Percentiles rank a stretch among this genome's conserved stretches.
phyloP scores from a whole-genome alignment of 495 filamentous ascomycete species.

The Barbatosphaeria neglecta region DNA sequence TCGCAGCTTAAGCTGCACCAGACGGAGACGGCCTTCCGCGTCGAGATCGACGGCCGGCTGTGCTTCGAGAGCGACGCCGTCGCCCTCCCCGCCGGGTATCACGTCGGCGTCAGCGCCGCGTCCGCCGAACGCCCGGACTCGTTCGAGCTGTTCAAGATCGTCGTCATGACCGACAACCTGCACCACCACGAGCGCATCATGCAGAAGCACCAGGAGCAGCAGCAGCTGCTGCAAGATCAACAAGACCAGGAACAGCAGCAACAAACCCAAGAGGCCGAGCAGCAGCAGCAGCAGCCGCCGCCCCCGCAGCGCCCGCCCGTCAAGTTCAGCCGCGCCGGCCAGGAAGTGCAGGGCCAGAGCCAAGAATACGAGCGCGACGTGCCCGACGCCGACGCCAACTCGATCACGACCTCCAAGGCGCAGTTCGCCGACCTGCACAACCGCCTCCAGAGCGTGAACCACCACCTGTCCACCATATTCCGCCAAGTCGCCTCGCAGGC shows the following conservation, averaged over 20 bases:
- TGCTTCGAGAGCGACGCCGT: constrained; percentile 82
- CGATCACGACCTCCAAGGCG: constrained; percentile 38
- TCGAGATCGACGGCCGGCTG: constrained; percentile 66
- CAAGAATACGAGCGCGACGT: constrained; percentile 30
- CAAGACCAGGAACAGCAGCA: constrained; percentile 8
- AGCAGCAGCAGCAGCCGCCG: constrained; percentile 7
- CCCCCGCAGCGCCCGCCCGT: constrained; percentile 7
- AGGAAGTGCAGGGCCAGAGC: constrained; percentile 8
- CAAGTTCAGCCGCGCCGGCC: constrained; percentile 11
- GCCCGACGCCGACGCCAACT: constrained; percentile 33
- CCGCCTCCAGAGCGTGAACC: constrained; percentile 64
- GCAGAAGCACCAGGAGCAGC: constrained; percentile 14
- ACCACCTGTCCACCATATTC: constrained; percentile 58
- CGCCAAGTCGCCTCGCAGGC: constrained; percentile 44
- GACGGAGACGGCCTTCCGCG: constrained; percentile 51
- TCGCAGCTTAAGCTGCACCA: constrained; percentile 66
- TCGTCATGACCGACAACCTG: constrained; percentile 45
- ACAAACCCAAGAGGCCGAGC: constrained; percentile 3
- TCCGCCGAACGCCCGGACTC: constrained; percentile 87
- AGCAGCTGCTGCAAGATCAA: constrained; percentile 18
- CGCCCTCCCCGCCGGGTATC: constrained; percentile 65
- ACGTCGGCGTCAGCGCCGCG: constrained; percentile 76
- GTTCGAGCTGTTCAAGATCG: constrained; percentile 84
- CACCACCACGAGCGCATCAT: constrained; percentile 23
- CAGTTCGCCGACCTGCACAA: constrained; percentile 77